These are phyloP conservation scores for Vigna nakashimae DNA, from an alignment of 306 rosid genomes.

Conservation along the genomic window DNA sequence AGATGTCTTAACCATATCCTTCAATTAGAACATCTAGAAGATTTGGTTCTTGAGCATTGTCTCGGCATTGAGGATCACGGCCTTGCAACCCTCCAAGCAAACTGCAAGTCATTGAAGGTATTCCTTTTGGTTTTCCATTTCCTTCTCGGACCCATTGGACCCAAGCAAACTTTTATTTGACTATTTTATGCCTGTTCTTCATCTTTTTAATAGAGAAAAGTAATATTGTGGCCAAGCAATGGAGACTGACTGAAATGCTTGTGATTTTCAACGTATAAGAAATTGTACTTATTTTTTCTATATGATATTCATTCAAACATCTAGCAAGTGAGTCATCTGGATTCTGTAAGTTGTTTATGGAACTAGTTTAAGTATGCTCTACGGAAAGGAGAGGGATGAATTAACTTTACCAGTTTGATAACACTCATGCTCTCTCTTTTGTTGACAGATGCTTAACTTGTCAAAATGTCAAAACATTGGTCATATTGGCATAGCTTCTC, in stretches of 20 bases:
- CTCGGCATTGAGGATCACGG: slow-evolving; percentile 70
- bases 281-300: not conserved
- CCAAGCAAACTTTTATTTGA: not conserved
- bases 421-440: slow-evolving; percentile 18
- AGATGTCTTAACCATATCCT: slow-evolving; percentile 67
- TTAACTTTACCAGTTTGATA: slow-evolving; percentile 28
- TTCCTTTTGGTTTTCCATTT: slow-evolving; percentile 12
- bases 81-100: slow-evolving; percentile 60
- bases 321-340: slow-evolving; percentile 11
- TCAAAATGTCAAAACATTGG: slow-evolving; percentile 64
- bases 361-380: slow-evolving; percentile 23
- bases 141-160: not conserved
- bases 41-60: slow-evolving; percentile 81
- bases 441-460: slow-evolving; percentile 63
- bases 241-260: slow-evolving; percentile 10
- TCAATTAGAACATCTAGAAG: slow-evolving; percentile 67
- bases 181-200: not conserved
- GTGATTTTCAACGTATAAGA: not conserved
- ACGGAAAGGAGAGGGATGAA: not conserved
- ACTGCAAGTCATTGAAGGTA: slow-evolving; percentile 80
- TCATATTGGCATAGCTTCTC: slow-evolving; percentile 67
- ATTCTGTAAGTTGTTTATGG: not conserved
- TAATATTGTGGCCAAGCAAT: not conserved
- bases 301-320: not conserved
- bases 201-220: slow-evolving; percentile 1